phyloP scores from a whole-genome alignment of 768 basidiomycete genomes.

The Phlebiopsis flavidoalba region DNA sequence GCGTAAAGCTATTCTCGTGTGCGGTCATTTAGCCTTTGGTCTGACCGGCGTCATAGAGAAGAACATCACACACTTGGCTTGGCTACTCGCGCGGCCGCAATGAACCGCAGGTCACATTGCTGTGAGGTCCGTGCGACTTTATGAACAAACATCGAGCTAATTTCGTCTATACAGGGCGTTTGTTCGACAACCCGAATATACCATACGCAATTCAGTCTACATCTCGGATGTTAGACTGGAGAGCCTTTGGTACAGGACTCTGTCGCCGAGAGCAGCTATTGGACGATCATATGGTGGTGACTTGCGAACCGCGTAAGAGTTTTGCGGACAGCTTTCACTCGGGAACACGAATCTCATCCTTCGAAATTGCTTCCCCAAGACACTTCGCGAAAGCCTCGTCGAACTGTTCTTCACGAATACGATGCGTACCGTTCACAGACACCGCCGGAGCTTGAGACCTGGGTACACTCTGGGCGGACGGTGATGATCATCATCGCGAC shows the following conservation, averaged over 20 bases:
- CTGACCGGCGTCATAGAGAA: not conserved
- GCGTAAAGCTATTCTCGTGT: not conserved
- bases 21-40: too few relatives aligned
- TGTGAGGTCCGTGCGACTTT: not conserved
- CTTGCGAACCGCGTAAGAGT: conserved; percentile 16
- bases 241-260: not conserved
- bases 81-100: not conserved
- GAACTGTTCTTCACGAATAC: conserved; percentile 1
- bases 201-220: conserved; percentile 2
- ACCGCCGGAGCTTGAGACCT: conserved; percentile 21
- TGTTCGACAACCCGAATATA: not conserved
- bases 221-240: not conserved
- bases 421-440: conserved; percentile 6
- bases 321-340: not conserved
- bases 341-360: not conserved
- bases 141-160: not conserved
- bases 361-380: conserved; percentile 4
- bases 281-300: conserved; percentile 6
- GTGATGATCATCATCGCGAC: conserved; percentile 24
- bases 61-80: not conserved
- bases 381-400: conserved; percentile 15
- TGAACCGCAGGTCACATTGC: conserved; percentile 3
- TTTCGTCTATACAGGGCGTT: not conserved
- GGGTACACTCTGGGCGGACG: conserved; percentile 23
- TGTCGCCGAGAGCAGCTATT: conserved; percentile 2